phyloP scores from a whole-genome alignment of 225 moss, liverwort and hornwort genomes.

The Sphagnum contortum region DNA sequence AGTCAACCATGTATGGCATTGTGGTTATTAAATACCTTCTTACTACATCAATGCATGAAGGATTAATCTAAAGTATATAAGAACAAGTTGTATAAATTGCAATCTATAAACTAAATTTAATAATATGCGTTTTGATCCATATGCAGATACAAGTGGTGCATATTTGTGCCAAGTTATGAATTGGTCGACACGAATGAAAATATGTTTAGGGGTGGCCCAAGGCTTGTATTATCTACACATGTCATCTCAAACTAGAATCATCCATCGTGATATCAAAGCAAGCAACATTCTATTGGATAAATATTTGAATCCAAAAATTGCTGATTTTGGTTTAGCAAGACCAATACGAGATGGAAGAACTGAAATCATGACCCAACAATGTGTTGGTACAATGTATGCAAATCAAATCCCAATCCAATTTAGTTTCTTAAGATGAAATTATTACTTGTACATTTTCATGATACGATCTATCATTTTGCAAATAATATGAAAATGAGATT shows the following conservation, averaged over 20 bases:
- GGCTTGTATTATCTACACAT: constrained; percentile 33
- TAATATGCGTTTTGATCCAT: neutral
- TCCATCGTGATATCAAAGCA: constrained; percentile 44
- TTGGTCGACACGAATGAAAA: constrained; percentile 19
- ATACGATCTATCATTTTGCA: too few species aligned
- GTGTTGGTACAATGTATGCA: constrained; percentile 16
- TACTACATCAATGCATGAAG: too few species aligned
- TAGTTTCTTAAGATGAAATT: too few species aligned
- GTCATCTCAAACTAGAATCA: constrained; percentile 35
- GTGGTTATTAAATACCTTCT: too few species aligned
- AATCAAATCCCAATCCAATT: too few species aligned
- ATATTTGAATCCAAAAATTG: constrained; percentile 26
- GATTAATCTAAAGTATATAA: neutral
- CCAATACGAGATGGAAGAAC: constrained; percentile 15
- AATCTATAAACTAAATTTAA: neutral
- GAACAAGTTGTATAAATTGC: neutral
- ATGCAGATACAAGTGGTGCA: neutral
- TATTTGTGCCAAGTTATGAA: constrained; percentile 3
- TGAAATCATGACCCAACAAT: constrained; percentile 15
- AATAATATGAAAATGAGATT: too few species aligned
- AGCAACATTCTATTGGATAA: constrained; percentile 34
- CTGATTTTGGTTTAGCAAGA: constrained; percentile 42
- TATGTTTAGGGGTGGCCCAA: constrained; percentile 23
- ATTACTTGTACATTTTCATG: too few species aligned
- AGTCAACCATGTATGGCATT: too few species aligned